These are phyloP conservation scores for Brassica juncea DNA, from an alignment of 345 rosid species.

Conservation along the genomic window DNA sequence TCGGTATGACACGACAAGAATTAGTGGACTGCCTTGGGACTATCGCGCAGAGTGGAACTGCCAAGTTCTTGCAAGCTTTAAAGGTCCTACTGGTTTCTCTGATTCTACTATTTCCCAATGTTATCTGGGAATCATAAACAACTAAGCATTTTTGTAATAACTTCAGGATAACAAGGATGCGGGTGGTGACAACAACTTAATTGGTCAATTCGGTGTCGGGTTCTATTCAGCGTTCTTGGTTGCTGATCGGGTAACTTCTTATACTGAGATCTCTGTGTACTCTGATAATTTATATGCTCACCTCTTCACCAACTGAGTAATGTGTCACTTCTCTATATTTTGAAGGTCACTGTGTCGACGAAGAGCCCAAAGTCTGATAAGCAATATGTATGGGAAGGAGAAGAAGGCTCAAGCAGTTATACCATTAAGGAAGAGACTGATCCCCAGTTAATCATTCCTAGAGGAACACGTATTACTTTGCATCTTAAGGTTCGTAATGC, in stretches of 20 bases:
- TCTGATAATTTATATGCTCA: slow-evolving; percentile 1
- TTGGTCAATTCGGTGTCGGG: slow-evolving; percentile 99
- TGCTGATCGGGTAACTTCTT: slow-evolving; percentile 65
- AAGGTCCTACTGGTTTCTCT: slow-evolving; percentile 54
- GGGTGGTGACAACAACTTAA: slow-evolving; percentile 76
- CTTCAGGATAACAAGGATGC: slow-evolving; percentile 90
- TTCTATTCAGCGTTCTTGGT: slow-evolving; percentile 95
- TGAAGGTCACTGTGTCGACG: slow-evolving; percentile 79
- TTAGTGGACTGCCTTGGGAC: slow-evolving; percentile 95
- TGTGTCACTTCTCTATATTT: not conserved
- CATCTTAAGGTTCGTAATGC: slow-evolving; percentile 69
- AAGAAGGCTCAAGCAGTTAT: slow-evolving; percentile 85
- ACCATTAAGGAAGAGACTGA: slow-evolving; percentile 82
- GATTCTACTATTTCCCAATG: not conserved
- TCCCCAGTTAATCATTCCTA: slow-evolving; percentile 68
- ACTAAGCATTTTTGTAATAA: slow-evolving; percentile 26
- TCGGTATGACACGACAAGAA: slow-evolving; percentile 95
- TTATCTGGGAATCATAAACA: not conserved
- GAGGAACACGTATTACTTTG: slow-evolving; percentile 88
- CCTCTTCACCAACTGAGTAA: not conserved
- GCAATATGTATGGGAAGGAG: slow-evolving; percentile 96
- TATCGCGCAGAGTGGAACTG: slow-evolving; percentile 98
- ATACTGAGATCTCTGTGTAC: not conserved
- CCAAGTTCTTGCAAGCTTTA: slow-evolving; percentile 85
- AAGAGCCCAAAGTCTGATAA: slow-evolving; percentile 91